Evolutionary conservation across 768 basidiomycete genomes (phyloP).

Genomic region (Lactarius tabidus): DNA sequence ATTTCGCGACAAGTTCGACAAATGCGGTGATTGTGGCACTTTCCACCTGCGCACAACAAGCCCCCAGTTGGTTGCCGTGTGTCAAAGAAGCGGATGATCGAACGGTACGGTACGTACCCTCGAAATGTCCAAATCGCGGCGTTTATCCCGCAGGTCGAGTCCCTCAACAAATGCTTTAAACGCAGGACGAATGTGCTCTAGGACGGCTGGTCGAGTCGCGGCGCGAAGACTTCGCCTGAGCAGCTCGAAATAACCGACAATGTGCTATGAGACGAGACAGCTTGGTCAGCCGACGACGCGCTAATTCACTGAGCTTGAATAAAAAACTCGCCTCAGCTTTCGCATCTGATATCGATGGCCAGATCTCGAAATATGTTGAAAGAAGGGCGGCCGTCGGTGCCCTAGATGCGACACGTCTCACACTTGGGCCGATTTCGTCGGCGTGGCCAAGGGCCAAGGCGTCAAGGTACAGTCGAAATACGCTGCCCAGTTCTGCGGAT

Average conservation of each 20-base stretch:
- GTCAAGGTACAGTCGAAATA: conserved; percentile 58
- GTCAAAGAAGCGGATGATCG: neutral
- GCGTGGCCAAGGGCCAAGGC: conserved; percentile 32
- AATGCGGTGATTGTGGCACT: conserved; percentile 62
- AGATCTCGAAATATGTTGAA: conserved; percentile 56
- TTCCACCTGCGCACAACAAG: conserved; percentile 44
- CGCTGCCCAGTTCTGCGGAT: conserved; percentile 48
- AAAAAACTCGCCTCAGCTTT: conserved; percentile 20
- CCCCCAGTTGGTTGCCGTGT: neutral
- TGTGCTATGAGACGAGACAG: conserved; percentile 5
- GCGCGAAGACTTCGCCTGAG: conserved; percentile 22
- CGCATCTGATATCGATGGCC: conserved; percentile 43
- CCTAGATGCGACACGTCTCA: conserved; percentile 66
- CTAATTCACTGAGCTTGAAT: neutral
- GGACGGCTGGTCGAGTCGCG: conserved; percentile 14
- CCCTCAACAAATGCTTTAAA: conserved; percentile 26
- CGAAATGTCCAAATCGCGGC: conserved; percentile 1
- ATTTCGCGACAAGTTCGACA: conserved; percentile 83
- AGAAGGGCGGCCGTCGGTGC: conserved; percentile 64
- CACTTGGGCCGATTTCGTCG: conserved; percentile 40
- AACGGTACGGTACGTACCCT: conserved; percentile 29
- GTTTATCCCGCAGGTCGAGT: conserved; percentile 20
- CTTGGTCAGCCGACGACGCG: neutral
- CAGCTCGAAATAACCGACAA: conserved; percentile 22
- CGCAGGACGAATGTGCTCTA: conserved; percentile 20